These are phyloP conservation scores for Colletotrichum godetiae DNA, from an alignment of 2,329 filamentous ascomycete genomes.

Conservation along the genomic window DNA sequence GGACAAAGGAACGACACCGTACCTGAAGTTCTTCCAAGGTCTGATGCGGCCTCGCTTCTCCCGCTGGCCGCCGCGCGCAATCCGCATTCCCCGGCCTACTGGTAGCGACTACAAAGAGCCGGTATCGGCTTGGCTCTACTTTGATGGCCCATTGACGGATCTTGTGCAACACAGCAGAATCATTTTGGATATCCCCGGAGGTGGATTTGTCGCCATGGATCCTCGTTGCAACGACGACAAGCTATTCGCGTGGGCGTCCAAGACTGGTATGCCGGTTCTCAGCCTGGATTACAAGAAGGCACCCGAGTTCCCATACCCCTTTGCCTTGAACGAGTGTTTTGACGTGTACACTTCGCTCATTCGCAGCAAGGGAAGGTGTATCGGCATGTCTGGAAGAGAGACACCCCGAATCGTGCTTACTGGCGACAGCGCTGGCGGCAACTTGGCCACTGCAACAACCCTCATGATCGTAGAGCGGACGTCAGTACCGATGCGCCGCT, in stretches of 20 bases:
- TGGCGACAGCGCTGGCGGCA: constrained; percentile 62
- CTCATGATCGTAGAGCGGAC: constrained; percentile 89
- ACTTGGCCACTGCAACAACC: constrained; percentile 73
- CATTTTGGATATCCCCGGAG: constrained; percentile 90
- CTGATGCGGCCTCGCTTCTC: constrained; percentile 83
- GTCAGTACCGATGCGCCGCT: constrained; percentile 60
- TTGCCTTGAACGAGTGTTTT: constrained; percentile 61
- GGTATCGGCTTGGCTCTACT: constrained; percentile 91
- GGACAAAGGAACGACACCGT: constrained; percentile 94
- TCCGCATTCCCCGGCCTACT: constrained; percentile 84
- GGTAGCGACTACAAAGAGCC: constrained; percentile 87
- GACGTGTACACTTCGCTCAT: constrained; percentile 56
- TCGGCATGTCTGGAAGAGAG: constrained; percentile 54
- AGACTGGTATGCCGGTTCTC: constrained; percentile 86
- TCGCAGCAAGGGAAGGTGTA: constrained; percentile 53
- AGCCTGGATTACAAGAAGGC: constrained; percentile 84
- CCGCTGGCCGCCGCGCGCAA: constrained; percentile 81
- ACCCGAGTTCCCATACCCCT: constrained; percentile 62
- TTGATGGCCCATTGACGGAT: constrained; percentile 85
- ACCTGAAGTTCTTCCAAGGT: constrained; percentile 78
- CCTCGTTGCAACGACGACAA: constrained; percentile 96
- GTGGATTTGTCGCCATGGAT: constrained; percentile 96
- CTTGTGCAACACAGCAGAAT: constrained; percentile 81
- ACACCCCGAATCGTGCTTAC: constrained; percentile 56
- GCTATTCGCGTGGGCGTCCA: constrained; percentile 90